Base-by-base conservation (phyloP, 176 grass and related monocot species). In the Zea luxurians region DNA sequence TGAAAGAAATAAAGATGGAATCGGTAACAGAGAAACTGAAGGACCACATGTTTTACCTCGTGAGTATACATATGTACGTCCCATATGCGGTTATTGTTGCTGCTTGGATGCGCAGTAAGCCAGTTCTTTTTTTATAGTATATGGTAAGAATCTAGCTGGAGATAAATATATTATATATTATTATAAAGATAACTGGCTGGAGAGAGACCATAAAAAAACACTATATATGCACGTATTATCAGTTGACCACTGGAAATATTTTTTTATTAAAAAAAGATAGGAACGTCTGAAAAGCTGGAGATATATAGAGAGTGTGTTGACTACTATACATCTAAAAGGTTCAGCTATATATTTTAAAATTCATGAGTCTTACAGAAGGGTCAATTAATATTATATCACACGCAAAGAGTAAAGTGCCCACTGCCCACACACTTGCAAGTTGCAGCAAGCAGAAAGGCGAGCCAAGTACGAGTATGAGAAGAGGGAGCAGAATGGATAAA, bases 391-490 rank as follows among this genome's bases (percentile, higher is more conserved):
- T 59, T 79, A 59, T 76, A 80, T 80, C 21, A 68, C 21, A 64
- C 27, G 27, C 38, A 63, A 62, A 68, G 64, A 76, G 54, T 76
- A 88, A 88, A 88, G 86, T 58, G 40, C 41, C 59, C 57, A 36
- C 59, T 58, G 40, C 41, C 59, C 57, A 36, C 59, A 73, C 68
- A 37, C 46, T 44, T 63, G 75, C 67, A 71, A 20, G 37, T 44
- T 63, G 75, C 67, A 71, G 16, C 59, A 78, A 83, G n/a, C n/a
- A n/a, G 64, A 60, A 70, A 76, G 38, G 55, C 54, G 46, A 76
- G 46, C 64, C 64, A 80, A 81, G 71, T 88, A 80, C 76, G 70
- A 48, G 81, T 41, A 82, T 77, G 53, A 74, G 77, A 76, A 71
- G 64, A 68, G 60, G 13, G 64, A 84, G 70, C 77, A 88, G 81